phyloP scores from a whole-genome alignment of 1,284 basidiomycete genomes.

The Pseudozyma tsukubaensis region DNA sequence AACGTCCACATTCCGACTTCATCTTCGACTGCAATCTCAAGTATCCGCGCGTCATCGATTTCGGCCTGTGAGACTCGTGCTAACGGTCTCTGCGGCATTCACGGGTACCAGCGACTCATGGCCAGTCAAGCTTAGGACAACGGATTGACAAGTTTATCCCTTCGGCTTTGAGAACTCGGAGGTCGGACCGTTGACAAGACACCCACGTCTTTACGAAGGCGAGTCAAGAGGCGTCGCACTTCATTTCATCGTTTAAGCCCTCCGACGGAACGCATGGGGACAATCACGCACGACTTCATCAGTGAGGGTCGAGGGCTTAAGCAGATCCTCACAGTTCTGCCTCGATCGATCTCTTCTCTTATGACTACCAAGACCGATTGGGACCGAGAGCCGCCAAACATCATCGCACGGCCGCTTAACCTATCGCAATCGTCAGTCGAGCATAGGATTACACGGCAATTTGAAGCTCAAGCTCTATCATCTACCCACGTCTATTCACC shows the following conservation, averaged over 20 bases:
- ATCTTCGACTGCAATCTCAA: too few relatives aligned
- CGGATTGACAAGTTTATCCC: too few relatives aligned
- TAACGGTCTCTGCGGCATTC: background rate
- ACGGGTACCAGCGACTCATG: too few relatives aligned
- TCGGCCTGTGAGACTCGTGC: too few relatives aligned
- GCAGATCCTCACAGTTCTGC: background rate
- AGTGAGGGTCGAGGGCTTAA: background rate
- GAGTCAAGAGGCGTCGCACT: background rate
- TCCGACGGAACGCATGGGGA: background rate
- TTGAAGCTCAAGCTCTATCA: too few relatives aligned
- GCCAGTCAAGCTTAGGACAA: too few relatives aligned
- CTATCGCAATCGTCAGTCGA: background rate
- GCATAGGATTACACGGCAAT: too few relatives aligned
- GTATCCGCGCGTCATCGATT: too few relatives aligned
- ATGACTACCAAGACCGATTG: background rate
- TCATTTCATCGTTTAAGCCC: background rate
- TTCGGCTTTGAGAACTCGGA: conserved; percentile 2
- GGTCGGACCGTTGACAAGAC: conserved; percentile 6
- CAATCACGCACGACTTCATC: conserved; percentile 1
- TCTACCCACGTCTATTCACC: too few relatives aligned
- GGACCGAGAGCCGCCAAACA: background rate
- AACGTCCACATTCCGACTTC: too few relatives aligned
- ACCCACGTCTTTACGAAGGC: background rate
- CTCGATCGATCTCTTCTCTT: background rate
- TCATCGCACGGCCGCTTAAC: background rate